These are phyloP conservation scores for Penicillium italicum DNA, from an alignment of 2,329 filamentous ascomycete species.

Conservation along the genomic window DNA sequence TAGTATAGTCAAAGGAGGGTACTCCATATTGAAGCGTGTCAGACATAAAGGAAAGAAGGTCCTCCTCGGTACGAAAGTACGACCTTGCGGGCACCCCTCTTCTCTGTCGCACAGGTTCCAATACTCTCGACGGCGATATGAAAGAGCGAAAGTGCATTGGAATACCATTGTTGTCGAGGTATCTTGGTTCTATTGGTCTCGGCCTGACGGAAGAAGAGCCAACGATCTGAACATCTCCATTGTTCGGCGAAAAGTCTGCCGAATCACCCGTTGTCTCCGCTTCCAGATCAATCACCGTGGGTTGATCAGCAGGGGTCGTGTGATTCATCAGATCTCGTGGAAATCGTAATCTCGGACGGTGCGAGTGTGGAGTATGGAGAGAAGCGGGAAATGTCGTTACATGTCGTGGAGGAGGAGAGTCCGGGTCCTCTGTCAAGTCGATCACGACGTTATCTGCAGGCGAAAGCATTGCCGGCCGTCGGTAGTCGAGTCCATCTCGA, in stretches of 20 bases:
- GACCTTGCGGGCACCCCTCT: background rate
- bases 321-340: constrained; percentile 33
- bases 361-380: constrained; percentile 3
- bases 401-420: constrained; percentile 30
- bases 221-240: constrained; percentile 53
- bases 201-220: constrained; percentile 27
- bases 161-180: constrained; percentile 6
- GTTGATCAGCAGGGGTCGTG: background rate
- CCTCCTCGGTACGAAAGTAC: background rate
- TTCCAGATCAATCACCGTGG: constrained; percentile 41
- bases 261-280: constrained; percentile 25
- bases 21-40: background rate
- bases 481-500: constrained; percentile 56
- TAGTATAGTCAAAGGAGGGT: constrained; percentile 10
- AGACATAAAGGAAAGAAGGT: background rate
- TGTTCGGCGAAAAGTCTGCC: constrained; percentile 27
- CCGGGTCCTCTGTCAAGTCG: constrained; percentile 47
- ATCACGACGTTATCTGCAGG: constrained; percentile 38
- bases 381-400: background rate
- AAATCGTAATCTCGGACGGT: constrained; percentile 26
- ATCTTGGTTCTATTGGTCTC: constrained; percentile 13
- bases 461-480: constrained; percentile 48
- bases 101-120: background rate
- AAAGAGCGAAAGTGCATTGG: background rate
- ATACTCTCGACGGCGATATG: background rate